A percentile compares a stretch with the other conserved stretches of the same genome.
These are phyloP conservation scores for Tausonia pullulans DNA, from an alignment of 1,284 basidiomycete species.

Conservation along the genomic window DNA sequence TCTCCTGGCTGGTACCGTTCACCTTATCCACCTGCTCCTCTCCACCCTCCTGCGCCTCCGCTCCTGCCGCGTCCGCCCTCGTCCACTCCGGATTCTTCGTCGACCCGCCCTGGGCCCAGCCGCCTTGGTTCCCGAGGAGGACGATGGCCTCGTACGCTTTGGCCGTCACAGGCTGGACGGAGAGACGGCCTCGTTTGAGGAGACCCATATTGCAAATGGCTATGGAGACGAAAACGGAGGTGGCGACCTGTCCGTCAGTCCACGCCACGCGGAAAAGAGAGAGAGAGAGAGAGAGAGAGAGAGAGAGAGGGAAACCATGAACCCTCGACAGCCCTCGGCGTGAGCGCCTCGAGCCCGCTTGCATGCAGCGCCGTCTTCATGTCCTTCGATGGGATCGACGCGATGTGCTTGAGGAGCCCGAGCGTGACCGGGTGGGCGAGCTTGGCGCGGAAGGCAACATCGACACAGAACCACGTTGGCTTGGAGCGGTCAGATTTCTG, in stretches of 20 bases:
- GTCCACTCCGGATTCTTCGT: not conserved
- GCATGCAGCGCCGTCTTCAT: constrained; percentile 49
- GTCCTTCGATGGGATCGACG: constrained; percentile 30
- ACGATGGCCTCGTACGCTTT: constrained; percentile 44
- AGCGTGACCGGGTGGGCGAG: constrained; percentile 67
- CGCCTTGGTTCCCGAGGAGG: not conserved
- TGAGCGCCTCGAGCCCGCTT: constrained; percentile 49
- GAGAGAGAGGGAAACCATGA: constrained; percentile 18
- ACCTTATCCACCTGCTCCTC: not conserved
- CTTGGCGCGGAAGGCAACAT: constrained; percentile 58
- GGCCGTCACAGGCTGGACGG: constrained; percentile 33
- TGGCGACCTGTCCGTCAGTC: constrained; percentile 21
- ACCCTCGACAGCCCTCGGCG: constrained; percentile 47
- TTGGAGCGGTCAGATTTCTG: constrained; percentile 62
- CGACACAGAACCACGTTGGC: constrained; percentile 92
- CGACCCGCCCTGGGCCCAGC: not conserved
- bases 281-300: not conserved
- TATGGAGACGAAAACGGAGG: constrained; percentile 11
- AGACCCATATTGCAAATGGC: constrained; percentile 60
- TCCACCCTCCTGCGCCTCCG: not conserved
- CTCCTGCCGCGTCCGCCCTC: not conserved
- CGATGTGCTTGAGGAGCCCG: constrained; percentile 57
- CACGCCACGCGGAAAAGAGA: not conserved
- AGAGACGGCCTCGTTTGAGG: constrained; percentile 65
- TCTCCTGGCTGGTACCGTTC: not conserved